These are phyloP conservation scores for Globisporangium spiculum DNA, from an alignment of 352 stramenopile genomes.

Conservation along the genomic window DNA sequence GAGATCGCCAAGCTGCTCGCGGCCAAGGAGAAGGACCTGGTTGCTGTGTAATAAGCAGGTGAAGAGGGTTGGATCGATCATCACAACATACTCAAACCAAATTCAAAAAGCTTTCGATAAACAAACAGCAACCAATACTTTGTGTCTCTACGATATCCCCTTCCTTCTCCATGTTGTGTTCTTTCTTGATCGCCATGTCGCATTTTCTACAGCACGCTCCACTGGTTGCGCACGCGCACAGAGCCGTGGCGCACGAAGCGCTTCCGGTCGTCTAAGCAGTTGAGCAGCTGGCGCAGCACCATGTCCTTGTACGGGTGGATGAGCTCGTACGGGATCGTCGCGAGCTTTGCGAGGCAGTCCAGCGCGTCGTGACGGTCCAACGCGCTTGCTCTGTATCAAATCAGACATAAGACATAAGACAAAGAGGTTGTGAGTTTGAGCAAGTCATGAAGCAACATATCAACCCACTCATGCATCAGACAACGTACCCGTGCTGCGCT, in stretches of 20 bases:
- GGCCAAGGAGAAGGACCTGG: constrained; percentile 79
- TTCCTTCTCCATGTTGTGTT: neutral
- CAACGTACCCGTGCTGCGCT: constrained; percentile 67
- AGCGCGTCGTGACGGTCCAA: constrained; percentile 72
- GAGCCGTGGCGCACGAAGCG: constrained; percentile 84
- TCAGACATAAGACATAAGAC: neutral
- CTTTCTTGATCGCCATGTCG: constrained; percentile 2
- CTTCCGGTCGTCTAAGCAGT: constrained; percentile 85
- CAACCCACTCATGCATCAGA: neutral
- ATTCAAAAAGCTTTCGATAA: constrained; percentile 1
- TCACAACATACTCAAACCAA: neutral
- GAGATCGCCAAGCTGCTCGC: constrained; percentile 74
- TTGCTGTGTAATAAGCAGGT: constrained; percentile 35
- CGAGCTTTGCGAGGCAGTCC: constrained; percentile 75
- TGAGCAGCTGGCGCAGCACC: constrained; percentile 71
- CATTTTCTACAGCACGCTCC: constrained; percentile 82
- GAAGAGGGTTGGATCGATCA: neutral
- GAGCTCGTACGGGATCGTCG: constrained; percentile 82
- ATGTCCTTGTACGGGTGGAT: constrained; percentile 86
- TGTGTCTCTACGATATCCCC: neutral
- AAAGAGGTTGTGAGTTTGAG: neutral
- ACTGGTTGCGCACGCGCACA: constrained; percentile 89
- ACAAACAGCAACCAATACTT: neutral
- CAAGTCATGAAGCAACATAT: neutral
- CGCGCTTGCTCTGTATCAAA: constrained; percentile 35